Evolutionary conservation across 306 rosid genomes (phyloP).

Genomic region (Clitoria ternatea): DNA sequence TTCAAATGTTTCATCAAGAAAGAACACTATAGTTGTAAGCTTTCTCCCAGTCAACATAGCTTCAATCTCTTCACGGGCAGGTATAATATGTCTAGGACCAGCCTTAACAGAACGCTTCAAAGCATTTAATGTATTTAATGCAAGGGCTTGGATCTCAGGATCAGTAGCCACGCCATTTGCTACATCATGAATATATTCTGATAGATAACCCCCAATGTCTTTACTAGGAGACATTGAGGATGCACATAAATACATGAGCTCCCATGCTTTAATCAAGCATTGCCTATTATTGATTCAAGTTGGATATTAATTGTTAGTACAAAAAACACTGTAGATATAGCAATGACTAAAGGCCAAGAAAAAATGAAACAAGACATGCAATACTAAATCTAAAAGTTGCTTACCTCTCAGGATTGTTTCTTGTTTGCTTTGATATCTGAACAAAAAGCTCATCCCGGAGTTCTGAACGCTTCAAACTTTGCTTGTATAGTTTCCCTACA

Average conservation of each 20-base stretch:
- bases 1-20: constrained; percentile 95
- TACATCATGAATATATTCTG: constrained; percentile 79
- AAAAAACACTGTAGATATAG: background rate
- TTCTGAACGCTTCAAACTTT: constrained; percentile 79
- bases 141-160: constrained; percentile 72
- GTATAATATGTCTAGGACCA: constrained; percentile 86
- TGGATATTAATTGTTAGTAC: constrained; percentile 8
- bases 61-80: constrained; percentile 92
- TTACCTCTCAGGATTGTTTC: constrained; percentile 88
- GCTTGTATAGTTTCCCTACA: constrained; percentile 83
- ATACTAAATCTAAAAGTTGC: constrained; percentile 19
- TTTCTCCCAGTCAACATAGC: constrained; percentile 75
- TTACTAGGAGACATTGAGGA: constrained; percentile 96
- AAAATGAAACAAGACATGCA: constrained; percentile 7
- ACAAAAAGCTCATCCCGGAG: constrained; percentile 93
- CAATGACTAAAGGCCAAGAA: background rate
- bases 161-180: constrained; percentile 59
- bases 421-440: constrained; percentile 90
- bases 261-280: constrained; percentile 88
- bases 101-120: constrained; percentile 88
- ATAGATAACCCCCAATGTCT: constrained; percentile 80
- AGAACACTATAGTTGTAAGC: constrained; percentile 88
- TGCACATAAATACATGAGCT: constrained; percentile 81
- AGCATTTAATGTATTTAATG: constrained; percentile 75
- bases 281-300: constrained; percentile 49